Percentiles rank a stretch among this genome's conserved stretches.
These are phyloP conservation scores for Cyclostephanos tholiformis DNA, from an alignment of 108 stramenopile genomes.

Conservation along the genomic window DNA sequence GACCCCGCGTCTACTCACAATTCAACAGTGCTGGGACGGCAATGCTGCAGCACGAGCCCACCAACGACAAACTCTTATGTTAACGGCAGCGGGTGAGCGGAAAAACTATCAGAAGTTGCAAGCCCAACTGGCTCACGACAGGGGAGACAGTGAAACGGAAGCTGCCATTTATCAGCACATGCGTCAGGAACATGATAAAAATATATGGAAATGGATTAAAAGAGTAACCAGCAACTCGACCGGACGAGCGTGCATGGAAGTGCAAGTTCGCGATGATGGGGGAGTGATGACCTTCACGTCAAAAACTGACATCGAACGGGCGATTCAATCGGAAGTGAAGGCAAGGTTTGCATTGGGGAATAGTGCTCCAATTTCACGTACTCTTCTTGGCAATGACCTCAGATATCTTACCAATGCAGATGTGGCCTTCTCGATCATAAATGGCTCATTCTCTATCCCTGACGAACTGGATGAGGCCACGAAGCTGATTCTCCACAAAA, in stretches of 20 bases:
- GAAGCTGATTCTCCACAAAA: not conserved
- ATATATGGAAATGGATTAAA: conserved; percentile 5
- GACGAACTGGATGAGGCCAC: not conserved
- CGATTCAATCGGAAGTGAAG: not conserved
- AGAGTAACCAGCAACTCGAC: not conserved
- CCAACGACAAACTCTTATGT: not conserved
- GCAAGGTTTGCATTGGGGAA: not conserved
- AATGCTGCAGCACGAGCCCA: not conserved
- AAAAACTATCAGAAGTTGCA: not conserved
- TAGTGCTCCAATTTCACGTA: not conserved
- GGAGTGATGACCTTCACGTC: not conserved
- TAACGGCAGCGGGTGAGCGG: not conserved
- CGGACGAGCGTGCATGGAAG: not conserved
- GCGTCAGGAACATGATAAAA: not conserved
- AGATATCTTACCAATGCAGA: not conserved
- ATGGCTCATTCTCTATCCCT: not conserved
- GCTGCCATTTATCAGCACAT: not conserved
- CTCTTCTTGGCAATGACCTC: not conserved
- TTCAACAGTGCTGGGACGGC: not conserved
- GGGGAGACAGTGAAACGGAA: not conserved
- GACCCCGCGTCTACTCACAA: not conserved
- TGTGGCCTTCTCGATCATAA: not conserved
- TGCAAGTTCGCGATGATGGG: too few relatives aligned
- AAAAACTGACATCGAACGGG: not conserved
- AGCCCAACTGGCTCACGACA: not conserved